phyloP scores from a whole-genome alignment of 768 basidiomycete species.

The Tricholoma bakamatsutake region DNA sequence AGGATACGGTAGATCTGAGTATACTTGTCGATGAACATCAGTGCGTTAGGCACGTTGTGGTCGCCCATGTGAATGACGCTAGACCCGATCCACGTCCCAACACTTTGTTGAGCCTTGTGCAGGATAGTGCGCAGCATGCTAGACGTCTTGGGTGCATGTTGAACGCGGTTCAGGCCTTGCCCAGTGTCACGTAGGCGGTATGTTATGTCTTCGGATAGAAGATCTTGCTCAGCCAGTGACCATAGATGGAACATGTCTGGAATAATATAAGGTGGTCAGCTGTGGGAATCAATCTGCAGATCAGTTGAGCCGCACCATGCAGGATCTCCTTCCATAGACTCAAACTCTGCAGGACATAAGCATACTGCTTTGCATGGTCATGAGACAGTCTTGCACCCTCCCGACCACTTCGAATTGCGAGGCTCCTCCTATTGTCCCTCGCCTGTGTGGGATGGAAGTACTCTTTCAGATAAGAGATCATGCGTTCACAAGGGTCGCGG shows the following conservation, averaged over 20 bases:
- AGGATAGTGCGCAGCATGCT: constrained; percentile 87
- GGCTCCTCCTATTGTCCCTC: constrained; percentile 55
- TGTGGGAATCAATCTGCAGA: background rate
- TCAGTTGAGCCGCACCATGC: constrained; percentile 47
- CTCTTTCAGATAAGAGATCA: constrained; percentile 72
- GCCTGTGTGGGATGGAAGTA: constrained; percentile 73
- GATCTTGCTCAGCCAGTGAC: constrained; percentile 75
- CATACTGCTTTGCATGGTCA: constrained; percentile 80
- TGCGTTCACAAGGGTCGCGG: constrained; percentile 82
- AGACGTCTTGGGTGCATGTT: constrained; percentile 83
- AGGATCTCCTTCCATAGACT: constrained; percentile 85
- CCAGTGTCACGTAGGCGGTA: constrained; percentile 87
- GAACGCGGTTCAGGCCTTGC: constrained; percentile 87
- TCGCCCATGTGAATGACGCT: constrained; percentile 90
- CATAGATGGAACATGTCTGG: constrained; percentile 86
- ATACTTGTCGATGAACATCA: constrained; percentile 91
- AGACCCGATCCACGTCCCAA: constrained; percentile 81
- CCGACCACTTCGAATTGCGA: constrained; percentile 78
- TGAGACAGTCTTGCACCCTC: constrained; percentile 78
- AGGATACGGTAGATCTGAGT: constrained; percentile 90
- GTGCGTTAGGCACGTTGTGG: constrained; percentile 77
- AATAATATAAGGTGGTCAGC: background rate
- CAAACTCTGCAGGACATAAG: constrained; percentile 81
- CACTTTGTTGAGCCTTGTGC: constrained; percentile 73
- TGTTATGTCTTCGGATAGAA: constrained; percentile 66